Evolutionary conservation across 306 rosid species (phyloP), one percentile per base, ranked within the genome.

Genomic region (Glycine soja): DNA sequence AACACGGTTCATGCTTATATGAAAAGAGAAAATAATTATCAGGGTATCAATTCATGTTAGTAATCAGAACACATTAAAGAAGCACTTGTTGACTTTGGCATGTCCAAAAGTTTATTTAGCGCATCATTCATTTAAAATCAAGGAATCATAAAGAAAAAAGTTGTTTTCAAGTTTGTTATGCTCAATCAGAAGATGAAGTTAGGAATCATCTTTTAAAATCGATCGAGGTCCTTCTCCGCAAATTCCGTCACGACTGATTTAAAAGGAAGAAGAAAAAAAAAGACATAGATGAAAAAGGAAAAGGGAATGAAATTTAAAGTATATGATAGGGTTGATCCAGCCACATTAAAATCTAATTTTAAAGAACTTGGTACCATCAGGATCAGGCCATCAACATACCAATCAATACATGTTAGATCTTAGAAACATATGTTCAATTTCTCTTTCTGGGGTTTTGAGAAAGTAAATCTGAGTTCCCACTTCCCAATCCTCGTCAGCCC

Each of bases 41-140:
- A 30, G 16, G 70, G 48, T 40, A 48, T 64, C 54, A 62, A 50
- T 40, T 63, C 46, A 51, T 73, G 81, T 19, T 57, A 34, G 63
- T 19, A 19, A 62, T 30, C 10, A 53, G 38, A 77, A 11, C 45
- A 62, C 57, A 73, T 13, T 54, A 72, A 63, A 56, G 77, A 43
- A 80, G 56, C 75, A 69, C n/a, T 13, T 76, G 70, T 74, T 43
- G n/a, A 52, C 67, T 58, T 70, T 61, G 56, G n/a, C 75, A 46
- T 53, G 63, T 38, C 58, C 51, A 76, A 81, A 81, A 85, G 82
- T 34, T 64, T 15, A 53, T 53, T 53, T 54, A 56, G 46, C 15
- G 18, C 50, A 85, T 80, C 79, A 76, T 85, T 80, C 61, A 80
- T 80, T 70, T 71, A 53, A 73, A 38, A 64, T 63, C 64, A 76